Conservation (phyloP, 2,329 filamentous ascomycete species). For the Scedosporium aurantiacum region DNA sequence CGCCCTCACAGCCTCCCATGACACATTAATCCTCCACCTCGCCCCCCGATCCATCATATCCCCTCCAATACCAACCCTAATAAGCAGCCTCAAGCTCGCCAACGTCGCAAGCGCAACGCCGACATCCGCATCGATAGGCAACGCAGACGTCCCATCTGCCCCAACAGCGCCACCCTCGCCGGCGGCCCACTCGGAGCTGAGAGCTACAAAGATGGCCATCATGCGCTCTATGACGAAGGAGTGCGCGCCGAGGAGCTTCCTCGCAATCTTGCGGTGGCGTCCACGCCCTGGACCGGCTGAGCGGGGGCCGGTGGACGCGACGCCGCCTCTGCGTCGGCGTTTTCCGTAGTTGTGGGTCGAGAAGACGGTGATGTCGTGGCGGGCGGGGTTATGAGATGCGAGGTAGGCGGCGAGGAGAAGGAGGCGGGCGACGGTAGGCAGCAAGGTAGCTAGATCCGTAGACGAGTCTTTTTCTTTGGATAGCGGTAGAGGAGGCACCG, state of each 20-base stretch:
- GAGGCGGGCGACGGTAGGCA: conserved; percentile 64
- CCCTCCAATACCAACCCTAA: conserved; percentile 49
- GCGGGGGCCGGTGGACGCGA: conserved; percentile 20
- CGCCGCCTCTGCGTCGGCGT: conserved; percentile 38
- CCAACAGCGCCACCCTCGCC: conserved; percentile 16
- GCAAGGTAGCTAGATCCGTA: conserved; percentile 39
- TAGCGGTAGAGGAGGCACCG: conserved; percentile 11
- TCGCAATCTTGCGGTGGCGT: conserved; percentile 61
- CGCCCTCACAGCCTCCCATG: conserved; percentile 63
- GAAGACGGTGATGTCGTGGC: conserved; percentile 65
- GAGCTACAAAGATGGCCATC: conserved; percentile 63
- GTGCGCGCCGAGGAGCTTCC: conserved; percentile 66
- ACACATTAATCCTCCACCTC: conserved; percentile 68
- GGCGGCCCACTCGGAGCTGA: conserved; percentile 44
- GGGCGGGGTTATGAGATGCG: conserved; percentile 65
- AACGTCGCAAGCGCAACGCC: conserved; percentile 61
- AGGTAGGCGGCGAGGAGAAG: conserved; percentile 70
- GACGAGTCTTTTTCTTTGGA: neutral
- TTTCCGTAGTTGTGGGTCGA: conserved; percentile 54
- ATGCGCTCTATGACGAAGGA: conserved; percentile 69
- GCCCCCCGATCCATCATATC: conserved; percentile 59
- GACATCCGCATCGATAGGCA: conserved; percentile 41
- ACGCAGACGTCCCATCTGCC: conserved; percentile 20
- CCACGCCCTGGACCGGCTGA: conserved; percentile 19
- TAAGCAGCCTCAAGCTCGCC: conserved; percentile 56